These are phyloP conservation scores for Trichoderma polysporum DNA, from an alignment of 2,329 filamentous ascomycete species.

Conservation along the genomic window DNA sequence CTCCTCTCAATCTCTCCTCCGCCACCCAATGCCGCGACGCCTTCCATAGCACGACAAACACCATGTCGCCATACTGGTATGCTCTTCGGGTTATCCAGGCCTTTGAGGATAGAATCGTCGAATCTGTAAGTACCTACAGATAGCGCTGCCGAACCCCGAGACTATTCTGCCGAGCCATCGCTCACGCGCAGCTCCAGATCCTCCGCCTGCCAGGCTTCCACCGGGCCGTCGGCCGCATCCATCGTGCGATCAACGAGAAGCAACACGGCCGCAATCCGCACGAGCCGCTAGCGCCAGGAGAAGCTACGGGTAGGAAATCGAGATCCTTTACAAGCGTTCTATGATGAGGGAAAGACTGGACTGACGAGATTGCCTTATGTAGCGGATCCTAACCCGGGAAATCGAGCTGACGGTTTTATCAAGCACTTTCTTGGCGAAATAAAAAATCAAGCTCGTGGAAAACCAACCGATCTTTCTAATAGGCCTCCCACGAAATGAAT, in stretches of 20 bases:
- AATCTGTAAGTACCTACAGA: conserved; percentile 28
- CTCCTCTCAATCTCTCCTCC: neutral
- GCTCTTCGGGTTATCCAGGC: conserved; percentile 36
- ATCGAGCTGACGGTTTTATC: conserved; percentile 38
- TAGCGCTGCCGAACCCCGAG: neutral
- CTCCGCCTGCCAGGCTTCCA: conserved; percentile 53
- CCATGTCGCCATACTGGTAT: conserved; percentile 37
- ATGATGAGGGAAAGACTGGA: neutral
- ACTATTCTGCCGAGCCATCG: neutral
- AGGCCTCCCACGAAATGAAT: conserved; percentile 31
- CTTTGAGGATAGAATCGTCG: conserved; percentile 33
- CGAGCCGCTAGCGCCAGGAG: conserved; percentile 51
- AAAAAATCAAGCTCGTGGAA: conserved; percentile 49
- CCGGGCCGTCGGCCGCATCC: conserved; percentile 52
- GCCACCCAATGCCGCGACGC: neutral
- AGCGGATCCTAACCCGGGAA: conserved; percentile 36
- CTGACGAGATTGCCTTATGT: neutral
- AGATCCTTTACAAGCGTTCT: no score
- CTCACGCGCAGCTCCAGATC: conserved; percentile 38
- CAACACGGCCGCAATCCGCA: conserved; percentile 50
- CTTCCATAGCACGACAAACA: neutral
- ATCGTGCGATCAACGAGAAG: conserved; percentile 49
- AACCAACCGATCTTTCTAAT: conserved; percentile 40
- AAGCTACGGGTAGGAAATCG: conserved; percentile 48
- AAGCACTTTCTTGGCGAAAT: conserved; percentile 52